phyloP scores from a whole-genome alignment of 2,329 filamentous ascomycete species.

The Erysiphe pulchra region DNA sequence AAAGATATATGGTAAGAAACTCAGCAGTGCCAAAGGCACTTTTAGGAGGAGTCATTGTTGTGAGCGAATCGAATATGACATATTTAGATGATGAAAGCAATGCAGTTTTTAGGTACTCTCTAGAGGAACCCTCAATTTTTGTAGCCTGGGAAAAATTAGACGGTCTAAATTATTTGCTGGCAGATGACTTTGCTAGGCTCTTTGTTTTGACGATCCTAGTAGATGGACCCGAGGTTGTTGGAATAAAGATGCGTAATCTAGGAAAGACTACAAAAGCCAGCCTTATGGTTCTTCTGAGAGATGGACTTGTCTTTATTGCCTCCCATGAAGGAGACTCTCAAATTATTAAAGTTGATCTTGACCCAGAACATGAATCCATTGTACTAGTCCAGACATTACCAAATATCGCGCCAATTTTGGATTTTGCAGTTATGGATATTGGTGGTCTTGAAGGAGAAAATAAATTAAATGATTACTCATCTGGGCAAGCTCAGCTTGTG shows the following conservation, averaged over 20 bases:
- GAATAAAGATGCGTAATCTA: conserved; percentile 44
- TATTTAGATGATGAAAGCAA: conserved; percentile 65
- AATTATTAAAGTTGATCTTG: conserved; percentile 38
- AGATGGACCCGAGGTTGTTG: conserved; percentile 37
- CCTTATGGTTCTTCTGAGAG: conserved; percentile 51
- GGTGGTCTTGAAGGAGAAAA: conserved; percentile 58
- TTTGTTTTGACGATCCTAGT: conserved; percentile 63
- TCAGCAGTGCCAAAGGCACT: conserved; percentile 23
- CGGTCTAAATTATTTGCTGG: conserved; percentile 58
- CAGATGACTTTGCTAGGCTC: conserved; percentile 70
- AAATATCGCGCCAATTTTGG: conserved; percentile 77
- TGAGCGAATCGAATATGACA: conserved; percentile 57
- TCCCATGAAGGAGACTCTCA: conserved; percentile 89
- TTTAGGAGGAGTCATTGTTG: conserved; percentile 43
- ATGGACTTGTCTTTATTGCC: conserved; percentile 55
- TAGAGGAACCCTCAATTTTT: conserved; percentile 60
- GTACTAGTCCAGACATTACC: conserved; percentile 43
- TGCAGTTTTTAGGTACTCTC: conserved; percentile 32
- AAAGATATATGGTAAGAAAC: conserved; percentile 33
- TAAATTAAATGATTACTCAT: conserved; percentile 74
- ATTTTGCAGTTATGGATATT: conserved; percentile 93
- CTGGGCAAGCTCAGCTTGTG: conserved; percentile 79
- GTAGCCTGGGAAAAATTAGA: conserved; percentile 80
- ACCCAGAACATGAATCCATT: conserved; percentile 24
- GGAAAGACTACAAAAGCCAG: conserved; percentile 47